Evolutionary conservation across 768 basidiomycete genomes (phyloP), one percentile per base, ranked within the genome.

Genomic region (Mycena alexandri): DNA sequence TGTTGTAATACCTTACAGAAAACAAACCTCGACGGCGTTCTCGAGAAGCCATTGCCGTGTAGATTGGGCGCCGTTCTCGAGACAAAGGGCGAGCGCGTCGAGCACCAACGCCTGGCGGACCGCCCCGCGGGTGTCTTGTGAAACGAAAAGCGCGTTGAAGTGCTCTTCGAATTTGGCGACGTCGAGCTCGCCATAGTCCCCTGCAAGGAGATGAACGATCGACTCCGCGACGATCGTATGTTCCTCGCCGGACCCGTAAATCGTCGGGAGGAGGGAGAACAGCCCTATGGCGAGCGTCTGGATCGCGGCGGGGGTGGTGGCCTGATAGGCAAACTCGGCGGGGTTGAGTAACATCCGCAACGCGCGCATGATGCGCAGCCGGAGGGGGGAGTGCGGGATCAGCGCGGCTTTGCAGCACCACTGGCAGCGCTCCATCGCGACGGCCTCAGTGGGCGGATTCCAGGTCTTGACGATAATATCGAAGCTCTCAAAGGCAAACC

Each of bases 381-480:
- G 83, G 54, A 84, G 77, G 19, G 71, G 71, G 10, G 84, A 80
- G 9, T 79, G 68, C 44, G 80, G 78, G 21, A 82, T 80, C 9
- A 82, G 76, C 1, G 87, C 87, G 11, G 90, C 90, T 69, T 85
- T 86, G 70, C 88, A 87, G 73, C 91, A 93, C 92, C 92, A 94
- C 34, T 90, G 68, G 70, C 84, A 87, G 25, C 92, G 86, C 65
- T 88, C 87, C 12, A 90, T 79, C 59, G 84, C 85, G 24, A 77
- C 80, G 70, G 84, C 74, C 80, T 91, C 88, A 57, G 83, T 84
- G n/a, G 76, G 77, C 5, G 82, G 77, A 38, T 69, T 77, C 90
- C 91, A 93, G 11, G 86, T 83, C 70, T 83, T 87, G 14, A 83
- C 77, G 36, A 87, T 75, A 24, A 86, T 74, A 63, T 91, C 89